phyloP scores from a whole-genome alignment of 106 monocot genomes.

The Dendrobium nobile region DNA sequence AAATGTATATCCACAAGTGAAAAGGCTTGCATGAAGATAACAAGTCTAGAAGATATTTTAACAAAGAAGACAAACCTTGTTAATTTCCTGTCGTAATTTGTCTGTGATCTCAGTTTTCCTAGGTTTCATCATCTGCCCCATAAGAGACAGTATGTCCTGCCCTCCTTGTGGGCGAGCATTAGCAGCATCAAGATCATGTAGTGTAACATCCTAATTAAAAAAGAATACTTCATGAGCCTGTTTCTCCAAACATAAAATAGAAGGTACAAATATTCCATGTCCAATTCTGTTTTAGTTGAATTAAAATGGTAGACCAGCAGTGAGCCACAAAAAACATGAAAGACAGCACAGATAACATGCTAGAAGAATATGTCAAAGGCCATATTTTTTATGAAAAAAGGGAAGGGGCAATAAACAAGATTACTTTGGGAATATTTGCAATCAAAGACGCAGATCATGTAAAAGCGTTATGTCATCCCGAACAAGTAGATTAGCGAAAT shows the following conservation, averaged over 20 bases:
- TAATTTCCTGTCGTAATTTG: constrained; percentile 94
- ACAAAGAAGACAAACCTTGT: constrained; percentile 50
- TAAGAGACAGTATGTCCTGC: constrained; percentile 97
- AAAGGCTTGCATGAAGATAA: background rate
- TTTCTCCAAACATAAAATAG: background rate
- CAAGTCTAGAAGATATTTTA: background rate
- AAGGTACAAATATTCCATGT: background rate
- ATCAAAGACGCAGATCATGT: background rate
- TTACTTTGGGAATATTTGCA: background rate
- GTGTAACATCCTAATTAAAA: constrained; percentile 70
- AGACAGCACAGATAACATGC: background rate
- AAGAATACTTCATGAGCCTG: background rate
- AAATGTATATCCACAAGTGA: background rate
- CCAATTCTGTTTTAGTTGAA: background rate
- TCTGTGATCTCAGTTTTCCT: constrained; percentile 97
- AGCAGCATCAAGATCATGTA: constrained; percentile 99
- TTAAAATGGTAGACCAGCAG: background rate
- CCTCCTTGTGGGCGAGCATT: constrained; percentile 99
- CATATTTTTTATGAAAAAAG: background rate
- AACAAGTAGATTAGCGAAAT: background rate
- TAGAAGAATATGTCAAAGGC: background rate
- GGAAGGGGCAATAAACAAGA: background rate
- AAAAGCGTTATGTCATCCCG: background rate
- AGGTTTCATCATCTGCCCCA: constrained; percentile 99
- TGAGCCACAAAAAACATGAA: background rate